phyloP scores from a whole-genome alignment of 169 alveolate species.

The Cryptosporidium sp. region DNA sequence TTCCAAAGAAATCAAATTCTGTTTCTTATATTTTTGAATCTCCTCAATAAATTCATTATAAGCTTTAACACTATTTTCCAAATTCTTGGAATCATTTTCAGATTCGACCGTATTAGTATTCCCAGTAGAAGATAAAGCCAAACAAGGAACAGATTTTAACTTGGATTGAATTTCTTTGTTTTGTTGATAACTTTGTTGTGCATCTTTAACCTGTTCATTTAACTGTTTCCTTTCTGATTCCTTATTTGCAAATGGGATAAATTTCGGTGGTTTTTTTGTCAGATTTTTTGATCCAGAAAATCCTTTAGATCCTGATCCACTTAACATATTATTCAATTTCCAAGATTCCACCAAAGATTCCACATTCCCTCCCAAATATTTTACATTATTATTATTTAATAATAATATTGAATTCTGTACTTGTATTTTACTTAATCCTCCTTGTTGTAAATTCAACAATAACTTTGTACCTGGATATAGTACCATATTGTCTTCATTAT shows the following conservation, averaged over 20 bases:
- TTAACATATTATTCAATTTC: constrained; percentile 29
- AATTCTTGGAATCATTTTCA: neutral
- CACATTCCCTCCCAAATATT: constrained; percentile 44
- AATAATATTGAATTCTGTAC: constrained; percentile 40
- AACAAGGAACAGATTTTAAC: neutral
- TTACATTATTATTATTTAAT: constrained; percentile 27
- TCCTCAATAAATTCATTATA: constrained; percentile 20
- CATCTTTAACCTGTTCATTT: constrained; percentile 40
- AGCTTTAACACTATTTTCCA: constrained; percentile 12
- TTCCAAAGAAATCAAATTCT: constrained; percentile 8
- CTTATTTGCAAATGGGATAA: constrained; percentile 40
- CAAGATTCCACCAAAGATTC: constrained; percentile 55
- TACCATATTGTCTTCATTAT: neutral
- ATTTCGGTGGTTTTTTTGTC: constrained; percentile 49
- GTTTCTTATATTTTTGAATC: neutral
- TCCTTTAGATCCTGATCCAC: constrained; percentile 25
- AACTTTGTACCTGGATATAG: constrained; percentile 59
- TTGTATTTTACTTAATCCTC: neutral
- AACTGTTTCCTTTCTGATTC: constrained; percentile 13
- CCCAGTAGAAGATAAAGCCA: neutral
- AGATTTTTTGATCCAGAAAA: constrained; percentile 27
- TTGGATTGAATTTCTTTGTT: constrained; percentile 19
- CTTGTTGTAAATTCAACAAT: neutral
- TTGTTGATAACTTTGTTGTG: constrained; percentile 19
- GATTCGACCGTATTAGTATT: neutral